Conservation (phyloP, 305 asterid genomes). For the Fraxinus albicans region DNA sequence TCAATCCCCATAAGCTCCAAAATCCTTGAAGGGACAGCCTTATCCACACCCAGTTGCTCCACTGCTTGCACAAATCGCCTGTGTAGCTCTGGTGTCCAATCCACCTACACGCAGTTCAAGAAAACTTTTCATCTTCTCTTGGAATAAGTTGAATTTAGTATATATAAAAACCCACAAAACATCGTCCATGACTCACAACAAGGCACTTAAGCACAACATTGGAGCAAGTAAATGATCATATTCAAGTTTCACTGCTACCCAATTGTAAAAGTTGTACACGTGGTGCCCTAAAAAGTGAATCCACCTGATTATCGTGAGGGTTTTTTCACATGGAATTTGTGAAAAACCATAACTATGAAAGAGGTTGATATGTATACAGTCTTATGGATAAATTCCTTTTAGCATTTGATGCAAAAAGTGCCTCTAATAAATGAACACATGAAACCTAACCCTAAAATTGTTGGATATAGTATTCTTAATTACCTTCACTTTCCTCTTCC, state of each 20-base stretch:
- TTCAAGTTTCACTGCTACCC: neutral
- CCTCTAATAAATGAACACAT: neutral
- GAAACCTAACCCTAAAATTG: constrained; percentile 16
- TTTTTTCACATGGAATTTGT: constrained; percentile 24
- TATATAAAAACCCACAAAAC: neutral
- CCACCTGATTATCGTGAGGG: constrained; percentile 24
- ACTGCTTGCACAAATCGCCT: constrained; percentile 87
- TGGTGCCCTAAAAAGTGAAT: neutral
- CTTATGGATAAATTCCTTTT: neutral
- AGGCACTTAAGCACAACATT: neutral
- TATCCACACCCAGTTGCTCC: constrained; percentile 88
- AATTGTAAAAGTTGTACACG: neutral
- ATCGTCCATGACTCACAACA: neutral
- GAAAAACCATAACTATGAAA: constrained; percentile 31
- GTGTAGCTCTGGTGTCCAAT: constrained; percentile 96
- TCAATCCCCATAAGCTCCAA: constrained; percentile 90
- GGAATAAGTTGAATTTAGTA: neutral
- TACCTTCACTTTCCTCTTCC: constrained; percentile 88
- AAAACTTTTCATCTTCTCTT: constrained; percentile 21
- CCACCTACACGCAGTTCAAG: constrained; percentile 64
- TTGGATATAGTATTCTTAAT: neutral
- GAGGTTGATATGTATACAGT: constrained; percentile 18
- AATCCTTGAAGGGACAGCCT: constrained; percentile 92
- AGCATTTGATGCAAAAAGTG: neutral
- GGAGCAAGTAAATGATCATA: neutral